Evolutionary conservation across 495 filamentous ascomycete genomes (phyloP).

Genomic region (Penicillium lividum): DNA sequence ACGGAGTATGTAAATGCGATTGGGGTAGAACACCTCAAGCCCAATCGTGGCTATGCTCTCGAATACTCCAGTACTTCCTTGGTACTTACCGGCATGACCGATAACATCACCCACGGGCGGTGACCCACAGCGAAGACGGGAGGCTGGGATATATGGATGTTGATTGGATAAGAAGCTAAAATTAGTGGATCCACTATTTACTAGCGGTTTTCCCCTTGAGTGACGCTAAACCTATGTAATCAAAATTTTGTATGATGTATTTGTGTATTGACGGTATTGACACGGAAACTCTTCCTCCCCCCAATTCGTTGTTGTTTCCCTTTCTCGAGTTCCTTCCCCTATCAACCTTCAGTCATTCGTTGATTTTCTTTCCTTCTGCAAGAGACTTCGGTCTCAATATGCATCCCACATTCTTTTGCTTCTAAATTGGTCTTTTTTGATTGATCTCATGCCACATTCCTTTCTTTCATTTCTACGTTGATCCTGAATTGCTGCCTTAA

Average conservation of each 20-base stretch:
- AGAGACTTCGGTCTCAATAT: conserved; percentile 34
- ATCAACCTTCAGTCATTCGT: conserved; percentile 45
- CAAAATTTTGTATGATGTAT: neutral
- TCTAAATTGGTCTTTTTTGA: conserved; percentile 18
- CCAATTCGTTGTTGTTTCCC: conserved; percentile 8
- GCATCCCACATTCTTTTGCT: conserved; percentile 32
- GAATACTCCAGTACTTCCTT: neutral
- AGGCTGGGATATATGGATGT: neutral
- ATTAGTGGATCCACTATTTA: neutral
- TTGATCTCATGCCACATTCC: conserved; percentile 31
- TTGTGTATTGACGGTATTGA: neutral
- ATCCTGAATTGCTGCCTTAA: conserved; percentile 28
- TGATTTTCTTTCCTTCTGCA: conserved; percentile 30
- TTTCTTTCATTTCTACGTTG: conserved; percentile 31
- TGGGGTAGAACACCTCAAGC: too few species aligned
- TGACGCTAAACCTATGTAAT: neutral
- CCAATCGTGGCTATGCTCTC: neutral
- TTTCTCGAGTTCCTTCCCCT: conserved; percentile 19
- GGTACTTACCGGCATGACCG: neutral
- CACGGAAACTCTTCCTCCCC: neutral
- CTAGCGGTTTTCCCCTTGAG: neutral
- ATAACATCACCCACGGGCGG: conserved; percentile 17
- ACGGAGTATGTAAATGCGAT: neutral
- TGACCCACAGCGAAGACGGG: conserved; percentile 5
- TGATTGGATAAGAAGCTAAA: neutral